Base-by-base conservation (phyloP, 1,139 yeast genomes). In the Sporopachydermia cereana region DNA sequence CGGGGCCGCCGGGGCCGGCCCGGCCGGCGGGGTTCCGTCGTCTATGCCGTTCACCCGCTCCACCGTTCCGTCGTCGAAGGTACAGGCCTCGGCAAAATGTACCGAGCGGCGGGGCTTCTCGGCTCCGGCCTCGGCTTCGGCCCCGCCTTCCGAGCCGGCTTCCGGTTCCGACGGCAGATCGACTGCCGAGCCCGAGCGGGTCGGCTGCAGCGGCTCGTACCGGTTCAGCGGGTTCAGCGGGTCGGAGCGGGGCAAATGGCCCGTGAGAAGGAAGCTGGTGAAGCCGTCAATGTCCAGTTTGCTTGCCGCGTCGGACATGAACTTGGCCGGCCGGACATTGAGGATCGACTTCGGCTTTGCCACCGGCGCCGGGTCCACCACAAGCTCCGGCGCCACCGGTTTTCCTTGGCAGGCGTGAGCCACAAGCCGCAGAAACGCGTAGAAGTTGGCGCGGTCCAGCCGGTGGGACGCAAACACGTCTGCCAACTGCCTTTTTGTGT, bases 391-490 rank as follows among this genome's bases (percentile, higher is more conserved):
- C 9, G 58, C 51, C 23, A 57, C 54, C 27, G 44, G 39, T 43
- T 54, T 52, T 45, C 68, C 69, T 41, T 56, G 56, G 41, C 61
- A 49, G 1, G 61, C 52, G 51, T 67, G 71, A 44, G 68, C 60
- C 2, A 63, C 57, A 12, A 67, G 58, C 21, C 71, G 55, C 27
- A 67, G 48, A 44, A 64, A 63, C 12, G 62, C 64, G 49, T 64
- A 67, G 52, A 67, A 67, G 48, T 65, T 64, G 2, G 59, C 58
- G 9, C 68, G 69, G 42, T 64, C 69, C 17, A 66, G 55, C 2
- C 18, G 17, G 12, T 36, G 17, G 44, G 14, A 23, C 14, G 17
- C 29, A 18, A 20, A 31, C n/a, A 45, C 3, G 9, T 14, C 43
- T 20, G 9, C 31, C 14, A 55, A 54, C 50, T 45, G 48, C 41